These are phyloP conservation scores for Suillus alpinus DNA, from an alignment of 768 basidiomycete genomes.

Conservation along the genomic window DNA sequence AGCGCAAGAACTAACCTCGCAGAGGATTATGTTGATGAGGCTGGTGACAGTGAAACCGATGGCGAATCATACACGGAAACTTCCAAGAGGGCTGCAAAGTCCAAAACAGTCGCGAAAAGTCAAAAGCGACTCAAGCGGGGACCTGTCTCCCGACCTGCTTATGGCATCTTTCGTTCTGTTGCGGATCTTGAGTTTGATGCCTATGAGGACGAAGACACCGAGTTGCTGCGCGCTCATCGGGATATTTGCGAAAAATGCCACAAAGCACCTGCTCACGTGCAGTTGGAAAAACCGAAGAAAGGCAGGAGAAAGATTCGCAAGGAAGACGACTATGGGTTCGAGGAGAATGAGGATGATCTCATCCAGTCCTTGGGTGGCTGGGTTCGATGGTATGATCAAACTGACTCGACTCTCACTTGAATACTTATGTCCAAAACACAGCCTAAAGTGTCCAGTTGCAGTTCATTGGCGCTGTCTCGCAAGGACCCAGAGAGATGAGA, in stretches of 20 bases:
- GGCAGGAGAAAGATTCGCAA: conserved; percentile 40
- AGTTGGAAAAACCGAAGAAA: conserved; percentile 38
- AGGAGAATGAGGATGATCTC: conserved; percentile 52
- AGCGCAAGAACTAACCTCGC: conserved; percentile 34
- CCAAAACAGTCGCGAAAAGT: conserved; percentile 4
- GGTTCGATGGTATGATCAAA: conserved; percentile 70
- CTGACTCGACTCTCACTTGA: neutral
- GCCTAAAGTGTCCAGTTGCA: conserved; percentile 73
- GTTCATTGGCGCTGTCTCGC: conserved; percentile 79
- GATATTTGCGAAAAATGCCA: conserved; percentile 72
- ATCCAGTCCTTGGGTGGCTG: conserved; percentile 66
- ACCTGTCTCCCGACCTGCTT: conserved; percentile 43
- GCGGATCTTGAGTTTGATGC: conserved; percentile 39
- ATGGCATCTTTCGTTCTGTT: conserved; percentile 45
- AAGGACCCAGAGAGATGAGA: conserved; percentile 63
- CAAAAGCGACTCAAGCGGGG: conserved; percentile 30
- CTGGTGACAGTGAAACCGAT: conserved; percentile 30
- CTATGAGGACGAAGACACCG: conserved; percentile 55
- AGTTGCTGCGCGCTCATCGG: conserved; percentile 59
- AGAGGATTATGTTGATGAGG: conserved; percentile 19
- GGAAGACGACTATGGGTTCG: conserved; percentile 49
- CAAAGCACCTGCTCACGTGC: conserved; percentile 52
- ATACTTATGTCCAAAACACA: conserved; percentile 26
- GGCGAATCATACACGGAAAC: conserved; percentile 35
- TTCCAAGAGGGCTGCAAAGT: conserved; percentile 8